phyloP scores from a whole-genome alignment of 306 rosid genomes.

The Prinsepia uniflora region DNA sequence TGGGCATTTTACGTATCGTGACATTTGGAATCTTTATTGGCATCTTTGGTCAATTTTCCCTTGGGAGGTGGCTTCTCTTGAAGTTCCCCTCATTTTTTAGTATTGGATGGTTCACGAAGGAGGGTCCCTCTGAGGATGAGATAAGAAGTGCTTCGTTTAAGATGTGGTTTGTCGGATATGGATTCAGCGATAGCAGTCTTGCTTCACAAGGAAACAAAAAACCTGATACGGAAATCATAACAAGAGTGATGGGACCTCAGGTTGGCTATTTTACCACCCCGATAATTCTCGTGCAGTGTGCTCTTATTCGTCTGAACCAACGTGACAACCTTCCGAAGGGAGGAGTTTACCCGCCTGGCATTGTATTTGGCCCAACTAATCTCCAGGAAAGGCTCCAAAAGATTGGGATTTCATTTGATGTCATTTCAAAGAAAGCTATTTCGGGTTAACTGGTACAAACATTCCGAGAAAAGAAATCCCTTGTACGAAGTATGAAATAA shows the following conservation, averaged over 20 bases:
- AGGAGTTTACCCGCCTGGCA: constrained; percentile 68
- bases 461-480: neutral
- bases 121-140: constrained; percentile 78
- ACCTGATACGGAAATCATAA: constrained; percentile 69
- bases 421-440: constrained; percentile 49
- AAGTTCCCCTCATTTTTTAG: constrained; percentile 74
- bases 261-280: constrained; percentile 84
- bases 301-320: constrained; percentile 60
- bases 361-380: constrained; percentile 75
- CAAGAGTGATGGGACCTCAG: constrained; percentile 84
- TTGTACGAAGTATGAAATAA: too few relatives aligned
- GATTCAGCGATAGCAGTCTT: constrained; percentile 43
- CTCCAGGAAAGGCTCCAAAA: constrained; percentile 69
- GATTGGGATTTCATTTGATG: constrained; percentile 73
- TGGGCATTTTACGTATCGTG: constrained; percentile 41
- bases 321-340: constrained; percentile 64
- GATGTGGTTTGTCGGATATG: constrained; percentile 86
- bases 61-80: constrained; percentile 79
- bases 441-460: constrained; percentile 29
- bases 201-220: constrained; percentile 39
- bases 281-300: constrained; percentile 72
- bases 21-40: constrained; percentile 49
- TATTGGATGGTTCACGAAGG: constrained; percentile 65
- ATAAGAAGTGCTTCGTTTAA: constrained; percentile 68
- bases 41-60: constrained; percentile 41